Percentiles rank a stretch among this genome's conserved stretches.
phyloP scores from a whole-genome alignment of 2,329 filamentous ascomycete species.

The Akanthomyces muscarius region DNA sequence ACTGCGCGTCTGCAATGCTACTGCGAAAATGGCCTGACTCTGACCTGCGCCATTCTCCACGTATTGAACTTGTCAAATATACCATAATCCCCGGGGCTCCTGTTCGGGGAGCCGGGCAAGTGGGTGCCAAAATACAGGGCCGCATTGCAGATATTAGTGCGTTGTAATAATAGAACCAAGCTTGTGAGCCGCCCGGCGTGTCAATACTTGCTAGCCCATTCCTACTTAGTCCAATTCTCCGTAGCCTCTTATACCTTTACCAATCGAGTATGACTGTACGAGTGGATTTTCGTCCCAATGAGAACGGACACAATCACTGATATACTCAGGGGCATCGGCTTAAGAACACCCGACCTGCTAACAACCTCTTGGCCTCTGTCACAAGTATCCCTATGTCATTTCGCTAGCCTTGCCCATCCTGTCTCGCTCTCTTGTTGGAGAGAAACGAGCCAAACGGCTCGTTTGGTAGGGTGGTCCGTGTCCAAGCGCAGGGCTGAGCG shows the following conservation, averaged over 20 bases:
- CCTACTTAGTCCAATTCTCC: background rate
- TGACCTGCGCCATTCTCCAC: slow-evolving; percentile 5
- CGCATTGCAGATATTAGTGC: too few species aligned
- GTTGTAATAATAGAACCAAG: background rate
- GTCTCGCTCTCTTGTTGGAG: background rate
- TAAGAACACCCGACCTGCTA: background rate
- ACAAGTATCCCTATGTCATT: background rate
- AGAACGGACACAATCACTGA: background rate
- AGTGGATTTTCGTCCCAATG: background rate
- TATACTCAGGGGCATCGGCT: background rate
- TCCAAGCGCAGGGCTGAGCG: slow-evolving; percentile 10
- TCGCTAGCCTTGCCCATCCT: background rate
- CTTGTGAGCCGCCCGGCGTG: too few species aligned
- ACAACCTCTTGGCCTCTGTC: too few species aligned
- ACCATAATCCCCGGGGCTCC: background rate
- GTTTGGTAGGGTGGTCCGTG: background rate
- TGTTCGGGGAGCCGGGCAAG: background rate
- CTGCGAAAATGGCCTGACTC: slow-evolving; percentile 13
- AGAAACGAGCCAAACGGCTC: background rate
- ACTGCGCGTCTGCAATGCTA: background rate
- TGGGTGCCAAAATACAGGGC: background rate
- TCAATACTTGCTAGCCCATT: background rate
- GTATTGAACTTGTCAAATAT: background rate
- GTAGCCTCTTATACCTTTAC: background rate
- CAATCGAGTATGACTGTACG: slow-evolving; percentile 13